These are phyloP conservation scores for Hanseniaspora vineae DNA, from an alignment of 805 yeast genomes.

Conservation along the genomic window DNA sequence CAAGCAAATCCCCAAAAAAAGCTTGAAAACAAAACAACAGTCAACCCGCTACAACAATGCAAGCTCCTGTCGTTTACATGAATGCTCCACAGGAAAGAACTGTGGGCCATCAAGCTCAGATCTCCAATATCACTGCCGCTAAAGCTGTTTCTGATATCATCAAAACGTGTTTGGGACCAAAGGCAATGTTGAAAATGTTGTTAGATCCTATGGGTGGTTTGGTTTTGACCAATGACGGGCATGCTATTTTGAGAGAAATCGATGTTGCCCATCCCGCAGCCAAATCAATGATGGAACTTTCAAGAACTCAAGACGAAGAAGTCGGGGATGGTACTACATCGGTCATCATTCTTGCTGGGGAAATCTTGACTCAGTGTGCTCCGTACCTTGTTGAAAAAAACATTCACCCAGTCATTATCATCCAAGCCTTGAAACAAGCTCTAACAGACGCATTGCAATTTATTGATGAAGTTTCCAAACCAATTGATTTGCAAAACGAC, in stretches of 20 bases:
- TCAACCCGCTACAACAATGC: constrained; percentile 31
- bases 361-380: constrained; percentile 86
- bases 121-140: constrained; percentile 97
- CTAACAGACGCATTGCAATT: constrained; percentile 80
- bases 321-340: constrained; percentile 98
- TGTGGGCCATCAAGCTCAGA: constrained; percentile 93
- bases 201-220: constrained; percentile 92
- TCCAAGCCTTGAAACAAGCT: constrained; percentile 87
- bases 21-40: neutral
- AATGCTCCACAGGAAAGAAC: constrained; percentile 82
- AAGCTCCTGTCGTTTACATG: constrained; percentile 76
- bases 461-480: constrained; percentile 68
- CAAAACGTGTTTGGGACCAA: constrained; percentile 96
- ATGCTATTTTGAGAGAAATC: constrained; percentile 92
- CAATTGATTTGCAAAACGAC: constrained; percentile 76
- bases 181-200: constrained; percentile 97
- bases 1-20: too few relatives aligned
- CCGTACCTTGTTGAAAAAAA: constrained; percentile 84
- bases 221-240: constrained; percentile 95
- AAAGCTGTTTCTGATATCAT: constrained; percentile 97
- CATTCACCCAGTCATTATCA: constrained; percentile 93
- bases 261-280: constrained; percentile 99
- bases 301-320: constrained; percentile 96
- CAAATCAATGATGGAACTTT: constrained; percentile 91
- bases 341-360: constrained; percentile 94